phyloP scores from a whole-genome alignment of 176 grass and related monocot genomes.

The Secale cereale region DNA sequence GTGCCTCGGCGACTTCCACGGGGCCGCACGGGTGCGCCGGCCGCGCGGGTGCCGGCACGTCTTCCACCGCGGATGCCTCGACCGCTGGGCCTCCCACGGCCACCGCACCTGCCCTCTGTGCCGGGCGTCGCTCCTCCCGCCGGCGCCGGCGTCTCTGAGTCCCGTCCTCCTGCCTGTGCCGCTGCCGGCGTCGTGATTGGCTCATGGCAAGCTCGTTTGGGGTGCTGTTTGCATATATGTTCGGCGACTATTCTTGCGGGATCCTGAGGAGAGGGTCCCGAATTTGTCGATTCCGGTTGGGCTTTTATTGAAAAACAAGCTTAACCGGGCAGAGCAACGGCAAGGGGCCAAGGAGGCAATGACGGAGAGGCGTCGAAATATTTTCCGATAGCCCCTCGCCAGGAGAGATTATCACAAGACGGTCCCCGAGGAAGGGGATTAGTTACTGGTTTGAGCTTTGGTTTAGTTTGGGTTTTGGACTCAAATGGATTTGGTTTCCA shows the following conservation, averaged over 20 bases:
- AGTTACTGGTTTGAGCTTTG: neutral
- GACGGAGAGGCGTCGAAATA: neutral
- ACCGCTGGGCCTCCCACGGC: constrained; percentile 71
- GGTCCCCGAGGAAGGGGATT: neutral
- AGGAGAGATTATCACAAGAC: neutral
- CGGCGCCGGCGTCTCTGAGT: neutral
- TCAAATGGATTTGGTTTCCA: neutral
- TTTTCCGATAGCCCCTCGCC: neutral
- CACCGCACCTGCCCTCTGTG: constrained; percentile 82
- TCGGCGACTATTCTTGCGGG: neutral
- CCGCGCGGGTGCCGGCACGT: constrained; percentile 65
- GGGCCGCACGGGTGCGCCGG: constrained; percentile 62
- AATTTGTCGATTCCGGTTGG: neutral
- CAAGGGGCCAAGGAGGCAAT: neutral
- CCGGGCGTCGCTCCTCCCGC: constrained; percentile 51
- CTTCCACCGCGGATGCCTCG: constrained; percentile 78
- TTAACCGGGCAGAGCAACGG: neutral
- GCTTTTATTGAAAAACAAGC: neutral
- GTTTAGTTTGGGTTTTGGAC: too few species aligned
- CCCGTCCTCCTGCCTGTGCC: constrained; percentile 7
- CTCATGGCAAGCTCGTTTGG: rapidly evolving
- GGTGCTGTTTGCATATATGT: neutral
- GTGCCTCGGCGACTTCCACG: constrained; percentile 76
- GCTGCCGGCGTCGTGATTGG: constrained; percentile 12
- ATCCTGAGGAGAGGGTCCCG: neutral